Percentiles rank a stretch among this genome's conserved stretches.
These are phyloP conservation scores for Dryas drummondii DNA, from an alignment of 306 rosid species.

Conservation along the genomic window DNA sequence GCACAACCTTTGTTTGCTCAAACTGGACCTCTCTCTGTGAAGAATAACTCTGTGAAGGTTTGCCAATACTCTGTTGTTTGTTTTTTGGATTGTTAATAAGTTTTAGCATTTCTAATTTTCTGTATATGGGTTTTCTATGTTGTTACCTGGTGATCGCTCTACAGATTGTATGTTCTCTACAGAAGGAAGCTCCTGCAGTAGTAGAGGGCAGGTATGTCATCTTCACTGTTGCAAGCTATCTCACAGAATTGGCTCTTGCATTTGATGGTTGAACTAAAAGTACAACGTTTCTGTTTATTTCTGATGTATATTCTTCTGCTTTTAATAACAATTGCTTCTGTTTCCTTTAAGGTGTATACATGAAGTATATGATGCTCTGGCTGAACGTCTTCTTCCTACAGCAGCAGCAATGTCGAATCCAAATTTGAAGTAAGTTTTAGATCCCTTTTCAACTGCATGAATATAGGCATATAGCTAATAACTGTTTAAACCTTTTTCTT, in stretches of 20 bases:
- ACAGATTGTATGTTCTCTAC: slow-evolving; percentile 56
- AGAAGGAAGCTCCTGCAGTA: slow-evolving; percentile 41
- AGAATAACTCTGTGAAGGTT: slow-evolving; percentile 46
- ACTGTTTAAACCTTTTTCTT: not conserved
- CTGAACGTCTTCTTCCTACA: slow-evolving; percentile 51
- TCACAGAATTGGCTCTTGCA: not conserved
- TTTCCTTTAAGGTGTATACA: slow-evolving; percentile 51
- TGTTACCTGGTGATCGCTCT: slow-evolving; percentile 16
- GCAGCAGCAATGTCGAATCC: slow-evolving; percentile 50
- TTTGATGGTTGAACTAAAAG: not conserved
- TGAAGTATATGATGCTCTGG: slow-evolving; percentile 77
- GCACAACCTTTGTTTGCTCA: slow-evolving; percentile 35
- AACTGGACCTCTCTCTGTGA: slow-evolving; percentile 32
- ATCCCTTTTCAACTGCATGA: not conserved
- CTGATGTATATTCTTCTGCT: not conserved
- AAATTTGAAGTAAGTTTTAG: slow-evolving; percentile 55
- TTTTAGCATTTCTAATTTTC: not conserved
- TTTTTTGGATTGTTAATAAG: not conserved
- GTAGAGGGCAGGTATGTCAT: slow-evolving; percentile 62
- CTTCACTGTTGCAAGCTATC: slow-evolving; percentile 3
- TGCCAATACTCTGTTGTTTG: not conserved
- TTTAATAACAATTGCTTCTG: slow-evolving; percentile 6
- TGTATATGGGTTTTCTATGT: slow-evolving; percentile 6
- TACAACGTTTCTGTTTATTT: not conserved
- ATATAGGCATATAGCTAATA: not conserved